Base-by-base conservation (phyloP, 805 yeast species). In the Candida corydali region DNA sequence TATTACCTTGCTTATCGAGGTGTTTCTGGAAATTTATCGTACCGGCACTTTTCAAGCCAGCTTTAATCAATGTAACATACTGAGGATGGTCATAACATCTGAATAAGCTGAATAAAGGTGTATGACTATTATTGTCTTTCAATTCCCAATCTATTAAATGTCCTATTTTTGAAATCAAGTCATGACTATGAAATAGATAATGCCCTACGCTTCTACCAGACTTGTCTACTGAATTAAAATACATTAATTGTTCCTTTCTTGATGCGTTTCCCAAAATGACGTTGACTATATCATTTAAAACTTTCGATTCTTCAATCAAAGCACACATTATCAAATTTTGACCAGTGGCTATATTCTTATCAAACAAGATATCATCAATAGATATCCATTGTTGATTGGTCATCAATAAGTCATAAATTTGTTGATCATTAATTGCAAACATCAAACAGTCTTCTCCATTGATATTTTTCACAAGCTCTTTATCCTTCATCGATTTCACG, bases 31-130 rank as follows among this genome's bases (percentile, higher is more conserved):
- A 71, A 41, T 74, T 64, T 33, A 79, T 65, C 8, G 12, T 16
- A 38, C 73, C 73, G 0, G 75, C 77, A 11, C 69, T 59, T 1
- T 51, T 43, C 36, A 82, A 69, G 0, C 78, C 76, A 9, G 51
- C 56, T 12, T 45, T 33, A 4, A 86, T 59, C 47, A 86, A 51
- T 3, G 51, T 50, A 2, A 64, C 52, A 54, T 88, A 89, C 23
- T 77, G 57, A 0, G 75, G 61, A 45, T 84, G 88, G 54, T 88
- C 96, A 57, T 89, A 89, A 44, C 88, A 78, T 37, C 96, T 62
- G 44, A 86, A 78, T 3, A 86, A 59, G 2, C 86, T 73, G 56
- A 83, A 77, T 8, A 91, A 60, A 0, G 97, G 94, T 0, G 97
- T 86, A 47, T 84, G 86, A 0, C 80, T 76, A 41, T 73, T 76